Evolutionary conservation across 2,329 filamentous ascomycete species (phyloP).

Genomic region (Fonsecaea pugnacius): DNA sequence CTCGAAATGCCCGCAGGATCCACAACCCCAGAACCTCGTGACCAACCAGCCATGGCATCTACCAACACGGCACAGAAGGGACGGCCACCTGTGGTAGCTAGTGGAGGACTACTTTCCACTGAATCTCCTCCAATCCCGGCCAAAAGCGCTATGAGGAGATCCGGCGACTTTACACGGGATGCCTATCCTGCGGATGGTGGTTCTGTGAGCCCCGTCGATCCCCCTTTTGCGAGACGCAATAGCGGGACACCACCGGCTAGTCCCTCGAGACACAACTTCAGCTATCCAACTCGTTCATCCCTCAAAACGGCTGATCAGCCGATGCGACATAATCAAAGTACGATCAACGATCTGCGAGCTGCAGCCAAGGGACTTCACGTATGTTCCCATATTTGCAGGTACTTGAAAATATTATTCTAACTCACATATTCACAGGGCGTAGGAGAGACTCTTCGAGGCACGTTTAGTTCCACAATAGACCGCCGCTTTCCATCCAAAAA

Average conservation of each 20-base stretch:
- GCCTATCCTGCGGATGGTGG: conserved; percentile 11
- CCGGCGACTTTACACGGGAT: conserved; percentile 26
- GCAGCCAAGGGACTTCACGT: conserved; percentile 37
- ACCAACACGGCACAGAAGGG: conserved; percentile 23
- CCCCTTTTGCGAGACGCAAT: conserved; percentile 20
- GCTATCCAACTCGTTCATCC: conserved; percentile 34
- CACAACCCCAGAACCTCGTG: conserved; percentile 2
- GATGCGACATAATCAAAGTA: conserved; percentile 28
- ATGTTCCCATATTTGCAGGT: conserved; percentile 1
- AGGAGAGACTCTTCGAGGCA: conserved; percentile 37
- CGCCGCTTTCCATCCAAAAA: conserved; percentile 32
- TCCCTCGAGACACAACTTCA: conserved; percentile 34
- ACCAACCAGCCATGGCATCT: conserved; percentile 13
- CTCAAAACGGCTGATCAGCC: conserved; percentile 30
- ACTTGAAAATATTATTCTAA: conserved; percentile 1
- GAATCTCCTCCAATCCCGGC: conserved; percentile 27
- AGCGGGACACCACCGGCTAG: conserved; percentile 25
- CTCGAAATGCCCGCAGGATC: conserved; percentile 18
- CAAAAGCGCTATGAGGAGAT: conserved; percentile 30
- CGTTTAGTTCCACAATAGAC: conserved; percentile 34
- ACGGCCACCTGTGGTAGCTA: conserved; percentile 9
- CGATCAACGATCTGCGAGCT: conserved; percentile 34
- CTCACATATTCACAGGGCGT: conserved; percentile 27
- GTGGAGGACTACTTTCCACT: conserved; percentile 17
- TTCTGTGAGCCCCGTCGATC: conserved; percentile 31